These are phyloP conservation scores for Mycosphaerelloides madeirae DNA, from an alignment of 2,329 filamentous ascomycete species.

Conservation along the genomic window DNA sequence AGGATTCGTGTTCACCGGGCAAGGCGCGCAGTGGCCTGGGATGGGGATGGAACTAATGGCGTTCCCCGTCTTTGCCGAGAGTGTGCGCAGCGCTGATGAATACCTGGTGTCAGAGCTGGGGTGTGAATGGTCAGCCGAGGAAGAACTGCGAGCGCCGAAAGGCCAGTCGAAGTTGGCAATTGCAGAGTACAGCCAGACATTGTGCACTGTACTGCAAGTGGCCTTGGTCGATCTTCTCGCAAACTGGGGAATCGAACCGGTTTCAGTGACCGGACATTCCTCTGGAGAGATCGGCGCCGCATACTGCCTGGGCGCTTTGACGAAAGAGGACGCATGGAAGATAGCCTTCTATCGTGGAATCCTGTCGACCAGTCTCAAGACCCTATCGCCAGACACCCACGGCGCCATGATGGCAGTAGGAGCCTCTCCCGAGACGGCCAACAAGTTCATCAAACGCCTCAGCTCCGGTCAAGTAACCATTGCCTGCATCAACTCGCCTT, in stretches of 20 bases:
- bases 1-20: constrained; percentile 38
- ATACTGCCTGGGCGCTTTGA: constrained; percentile 22
- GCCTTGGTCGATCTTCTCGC: constrained; percentile 12
- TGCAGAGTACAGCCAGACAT: constrained; percentile 32
- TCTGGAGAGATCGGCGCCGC: constrained; percentile 34
- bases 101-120: constrained; percentile 5
- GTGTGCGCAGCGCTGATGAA: not conserved
- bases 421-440: not conserved
- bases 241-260: constrained; percentile 17
- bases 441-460: constrained; percentile 11
- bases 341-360: constrained; percentile 14
- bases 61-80: not conserved
- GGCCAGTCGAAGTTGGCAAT: constrained; percentile 24
- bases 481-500: constrained; percentile 38
- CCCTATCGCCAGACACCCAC: not conserved
- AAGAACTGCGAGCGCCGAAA: constrained; percentile 42
- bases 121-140: constrained; percentile 11
- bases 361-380: not conserved
- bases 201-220: constrained; percentile 14
- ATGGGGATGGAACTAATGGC: constrained; percentile 9
- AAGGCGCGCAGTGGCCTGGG: constrained; percentile 27
- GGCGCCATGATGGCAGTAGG: constrained; percentile 32
- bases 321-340: constrained; percentile 10
- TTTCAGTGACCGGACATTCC: constrained; percentile 29
- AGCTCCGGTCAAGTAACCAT: constrained; percentile 18